Base-by-base conservation (phyloP, 2,329 filamentous ascomycete genomes). In the Pseudogymnoascus destructans region DNA sequence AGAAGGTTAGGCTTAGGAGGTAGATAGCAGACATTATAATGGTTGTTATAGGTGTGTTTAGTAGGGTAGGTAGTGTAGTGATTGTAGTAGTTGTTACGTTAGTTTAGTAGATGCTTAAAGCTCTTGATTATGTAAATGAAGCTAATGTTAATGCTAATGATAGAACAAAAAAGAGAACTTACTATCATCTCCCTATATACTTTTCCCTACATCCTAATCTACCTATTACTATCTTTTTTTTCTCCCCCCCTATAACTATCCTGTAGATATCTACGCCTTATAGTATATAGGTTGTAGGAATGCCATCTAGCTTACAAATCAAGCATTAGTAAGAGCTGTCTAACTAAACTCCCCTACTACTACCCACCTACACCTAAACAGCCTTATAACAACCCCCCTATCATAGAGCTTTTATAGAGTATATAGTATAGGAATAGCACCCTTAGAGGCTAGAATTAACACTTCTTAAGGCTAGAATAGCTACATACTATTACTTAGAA, bases 311-410 rank as follows among this genome's bases (percentile, higher is more conserved):
- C n/a, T 52, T 25, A 52, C 46, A 30, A 52, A 52, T 17, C 46
- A 2, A 52, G 25, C 25, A 52, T 52, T 52, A 52, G 46, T 52
- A 52, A 52, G 46, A 17, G 9, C 13, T 4, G n/a, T 17, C 46
- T 52, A 25, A 52, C 46, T 30, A 52, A 52, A 52, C 23, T 8
- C 21, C 42, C 42, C 33, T 13, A 35, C 23, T 7, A 25, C 5
- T 7, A 25, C 7, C 42, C 42, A 52, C 46, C 46, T n/a, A 30
- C 46, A 21, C 23, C 27, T 25, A 52, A 52, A 19, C 46, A 52
- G 46, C 46, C 46, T 52, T 52, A 52, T 52, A 25, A 52, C 46
- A 52, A n/a, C 46, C 46, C 46, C 46, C 46, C 46, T 52, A 25
- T 30, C 46, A n/a, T n/a, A 52, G 46, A 52, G 46, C 46, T 52